Percentiles rank a stretch among this genome's conserved stretches.
Conservation (phyloP, 2,329 filamentous ascomycete genomes). For the Claviceps spartinae region DNA sequence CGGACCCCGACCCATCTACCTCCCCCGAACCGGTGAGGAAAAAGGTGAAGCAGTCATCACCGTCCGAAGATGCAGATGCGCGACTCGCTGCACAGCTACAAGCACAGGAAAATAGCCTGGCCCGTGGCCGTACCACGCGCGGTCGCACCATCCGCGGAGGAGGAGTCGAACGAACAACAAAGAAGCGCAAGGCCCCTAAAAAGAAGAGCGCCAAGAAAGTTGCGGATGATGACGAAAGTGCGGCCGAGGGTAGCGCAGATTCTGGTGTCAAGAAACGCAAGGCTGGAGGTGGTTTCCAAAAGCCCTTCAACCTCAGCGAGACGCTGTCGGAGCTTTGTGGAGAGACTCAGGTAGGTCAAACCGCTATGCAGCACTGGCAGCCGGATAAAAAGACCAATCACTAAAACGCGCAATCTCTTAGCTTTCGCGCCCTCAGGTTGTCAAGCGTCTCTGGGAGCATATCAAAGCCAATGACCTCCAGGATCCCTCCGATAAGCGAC, state of each 20-base stretch:
- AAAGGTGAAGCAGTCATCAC: constrained; percentile 52
- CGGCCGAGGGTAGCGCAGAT: constrained; percentile 49
- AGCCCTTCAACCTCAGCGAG: constrained; percentile 61
- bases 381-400: not conserved
- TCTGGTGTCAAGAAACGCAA: constrained; percentile 55
- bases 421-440: constrained; percentile 86
- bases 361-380: not conserved
- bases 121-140: constrained; percentile 57
- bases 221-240: constrained; percentile 67
- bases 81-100: constrained; percentile 77
- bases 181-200: constrained; percentile 52
- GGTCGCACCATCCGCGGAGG: constrained; percentile 24
- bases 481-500: constrained; percentile 79
- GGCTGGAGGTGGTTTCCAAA: constrained; percentile 86
- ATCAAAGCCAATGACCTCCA: constrained; percentile 83
- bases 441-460: constrained; percentile 93
- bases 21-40: constrained; percentile 38
- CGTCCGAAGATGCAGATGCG: constrained; percentile 64
- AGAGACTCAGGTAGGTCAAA: constrained; percentile 44
- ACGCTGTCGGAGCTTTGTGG: constrained; percentile 58
- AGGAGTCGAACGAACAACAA: constrained; percentile 47
- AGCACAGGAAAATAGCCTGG: constrained; percentile 71
- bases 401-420: constrained; percentile 21
- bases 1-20: constrained; percentile 34
- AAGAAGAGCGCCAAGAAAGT: constrained; percentile 70